These are phyloP conservation scores for Cyphellophora attinorum DNA, from an alignment of 2,329 filamentous ascomycete genomes.

Conservation along the genomic window DNA sequence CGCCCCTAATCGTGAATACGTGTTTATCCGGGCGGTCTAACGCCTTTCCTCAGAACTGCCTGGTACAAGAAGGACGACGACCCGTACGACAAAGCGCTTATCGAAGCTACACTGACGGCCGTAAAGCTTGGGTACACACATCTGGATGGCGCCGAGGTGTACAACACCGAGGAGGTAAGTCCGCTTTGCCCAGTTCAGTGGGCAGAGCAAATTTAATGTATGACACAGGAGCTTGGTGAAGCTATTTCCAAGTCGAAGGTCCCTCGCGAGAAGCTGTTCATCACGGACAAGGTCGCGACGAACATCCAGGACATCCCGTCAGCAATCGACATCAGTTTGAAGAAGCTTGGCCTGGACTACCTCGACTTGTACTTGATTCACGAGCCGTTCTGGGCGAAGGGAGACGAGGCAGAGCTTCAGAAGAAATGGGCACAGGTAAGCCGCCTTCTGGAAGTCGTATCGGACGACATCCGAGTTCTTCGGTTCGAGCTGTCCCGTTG, in stretches of 20 bases:
- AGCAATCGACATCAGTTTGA: conserved; percentile 46
- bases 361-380: conserved; percentile 59
- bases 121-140: conserved; percentile 52
- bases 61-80: conserved; percentile 48
- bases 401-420: conserved; percentile 43
- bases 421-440: conserved; percentile 48
- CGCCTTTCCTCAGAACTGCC: conserved; percentile 32
- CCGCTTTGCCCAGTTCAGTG: too few species aligned
- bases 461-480: too few species aligned
- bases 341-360: conserved; percentile 52
- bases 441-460: too few species aligned
- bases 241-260: conserved; percentile 39
- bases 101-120: conserved; percentile 48
- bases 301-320: conserved; percentile 46
- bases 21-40: too few species aligned
- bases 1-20: too few species aligned
- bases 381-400: conserved; percentile 47
- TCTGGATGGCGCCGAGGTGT: conserved; percentile 53
- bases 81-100: conserved; percentile 42
- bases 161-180: conserved; percentile 40
- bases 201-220: too few species aligned
- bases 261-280: conserved; percentile 37
- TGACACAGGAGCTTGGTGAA: conserved; percentile 36
- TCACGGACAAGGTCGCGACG: conserved; percentile 48
- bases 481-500: too few species aligned